Percentiles rank a stretch among this genome's conserved stretches.
Evolutionary conservation across 2,329 filamentous ascomycete genomes (phyloP).

Genomic region (Ramichloridium luteum): DNA sequence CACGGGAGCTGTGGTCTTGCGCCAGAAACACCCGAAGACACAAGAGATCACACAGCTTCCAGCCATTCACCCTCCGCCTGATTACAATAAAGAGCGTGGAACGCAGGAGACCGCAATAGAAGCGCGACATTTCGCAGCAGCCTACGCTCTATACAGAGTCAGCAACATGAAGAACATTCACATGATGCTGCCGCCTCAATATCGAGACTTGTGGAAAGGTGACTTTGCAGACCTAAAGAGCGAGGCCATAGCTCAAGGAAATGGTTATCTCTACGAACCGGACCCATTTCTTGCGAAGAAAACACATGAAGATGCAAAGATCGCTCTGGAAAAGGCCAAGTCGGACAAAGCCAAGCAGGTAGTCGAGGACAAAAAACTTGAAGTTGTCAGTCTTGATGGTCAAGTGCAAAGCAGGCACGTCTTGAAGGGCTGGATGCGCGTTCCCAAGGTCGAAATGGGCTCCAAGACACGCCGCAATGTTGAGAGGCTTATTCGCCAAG

Average conservation of each 20-base stretch:
- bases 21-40: constrained; percentile 64
- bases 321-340: constrained; percentile 64
- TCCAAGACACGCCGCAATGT: constrained; percentile 65
- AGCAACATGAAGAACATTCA: constrained; percentile 94
- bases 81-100: constrained; percentile 59
- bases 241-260: constrained; percentile 63
- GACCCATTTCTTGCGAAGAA: constrained; percentile 78
- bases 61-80: constrained; percentile 67
- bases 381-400: constrained; percentile 30
- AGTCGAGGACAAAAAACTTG: constrained; percentile 46
- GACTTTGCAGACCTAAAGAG: constrained; percentile 74
- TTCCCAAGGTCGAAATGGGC: constrained; percentile 89
- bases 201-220: constrained; percentile 79
- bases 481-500: constrained; percentile 64
- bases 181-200: constrained; percentile 83
- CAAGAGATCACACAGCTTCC: constrained; percentile 62
- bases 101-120: constrained; percentile 70
- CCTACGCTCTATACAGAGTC: constrained; percentile 80
- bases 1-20: constrained; percentile 70
- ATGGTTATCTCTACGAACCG: constrained; percentile 84
- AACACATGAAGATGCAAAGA: constrained; percentile 68
- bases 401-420: constrained; percentile 27
- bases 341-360: constrained; percentile 51
- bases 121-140: constrained; percentile 84
- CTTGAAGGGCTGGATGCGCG: constrained; percentile 62